Evolutionary conservation across 805 yeast genomes (phyloP).

Genomic region (Scheffersomyces lignosus): DNA sequence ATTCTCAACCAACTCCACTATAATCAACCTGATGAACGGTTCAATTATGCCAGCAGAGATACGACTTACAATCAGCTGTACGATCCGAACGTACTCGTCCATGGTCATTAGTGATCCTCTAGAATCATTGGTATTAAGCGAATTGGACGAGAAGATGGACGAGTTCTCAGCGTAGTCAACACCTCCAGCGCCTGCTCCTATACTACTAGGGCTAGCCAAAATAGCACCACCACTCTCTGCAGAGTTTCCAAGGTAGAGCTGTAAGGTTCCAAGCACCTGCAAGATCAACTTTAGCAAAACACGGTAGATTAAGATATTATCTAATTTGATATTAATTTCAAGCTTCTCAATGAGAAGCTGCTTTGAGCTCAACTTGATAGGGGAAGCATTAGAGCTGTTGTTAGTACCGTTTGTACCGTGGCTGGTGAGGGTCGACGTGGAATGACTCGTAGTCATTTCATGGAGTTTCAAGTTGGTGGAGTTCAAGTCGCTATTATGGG

Average conservation of each 20-base stretch:
- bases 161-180: constrained; percentile 23
- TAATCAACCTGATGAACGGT: constrained; percentile 33
- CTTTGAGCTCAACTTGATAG: constrained; percentile 38
- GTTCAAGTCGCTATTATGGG: not conserved
- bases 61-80: constrained; percentile 27
- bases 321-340: constrained; percentile 42
- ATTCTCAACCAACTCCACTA: constrained; percentile 31
- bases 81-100: constrained; percentile 32
- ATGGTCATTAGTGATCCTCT: constrained; percentile 17
- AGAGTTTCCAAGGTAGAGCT: constrained; percentile 19
- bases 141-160: constrained; percentile 36
- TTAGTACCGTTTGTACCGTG: constrained; percentile 1
- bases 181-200: not conserved
- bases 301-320: constrained; percentile 38
- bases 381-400: constrained; percentile 25
- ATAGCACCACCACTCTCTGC: constrained; percentile 5
- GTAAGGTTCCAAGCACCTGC: constrained; percentile 25
- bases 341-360: constrained; percentile 45
- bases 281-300: constrained; percentile 30
- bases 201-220: not conserved
- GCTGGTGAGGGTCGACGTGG: not conserved
- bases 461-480: not conserved
- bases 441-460: not conserved
- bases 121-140: constrained; percentile 22
- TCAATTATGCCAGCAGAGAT: constrained; percentile 37